A percentile compares a stretch with the other conserved stretches of the same genome.
These are phyloP conservation scores for Apocynum venetum DNA, from an alignment of 257 asterid species.

Conservation along the genomic window DNA sequence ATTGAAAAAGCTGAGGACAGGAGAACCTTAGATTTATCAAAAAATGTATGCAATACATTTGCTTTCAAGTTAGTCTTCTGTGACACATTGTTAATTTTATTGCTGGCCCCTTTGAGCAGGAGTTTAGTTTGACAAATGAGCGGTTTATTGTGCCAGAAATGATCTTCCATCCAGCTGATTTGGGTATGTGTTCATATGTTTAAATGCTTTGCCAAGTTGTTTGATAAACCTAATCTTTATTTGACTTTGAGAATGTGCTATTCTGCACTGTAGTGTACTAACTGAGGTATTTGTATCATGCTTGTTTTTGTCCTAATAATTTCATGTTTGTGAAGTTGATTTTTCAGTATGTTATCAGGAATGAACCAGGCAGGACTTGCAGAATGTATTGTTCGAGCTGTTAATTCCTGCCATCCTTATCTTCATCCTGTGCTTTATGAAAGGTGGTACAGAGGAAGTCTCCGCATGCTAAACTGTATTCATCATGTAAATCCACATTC, in stretches of 20 bases:
- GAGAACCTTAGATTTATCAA: slow-evolving; percentile 53
- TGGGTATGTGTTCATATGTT: slow-evolving; percentile 48
- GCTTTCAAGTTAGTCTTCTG: slow-evolving; percentile 6
- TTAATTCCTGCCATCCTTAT: slow-evolving; percentile 80
- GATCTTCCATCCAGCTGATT: slow-evolving; percentile 93
- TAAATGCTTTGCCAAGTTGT: neutral
- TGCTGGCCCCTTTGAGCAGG: slow-evolving; percentile 42
- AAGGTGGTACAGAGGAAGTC: slow-evolving; percentile 43
- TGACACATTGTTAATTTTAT: slow-evolving; percentile 11
- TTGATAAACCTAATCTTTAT: neutral
- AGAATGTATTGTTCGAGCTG: slow-evolving; percentile 85
- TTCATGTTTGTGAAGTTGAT: neutral
- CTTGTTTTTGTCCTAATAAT: neutral
- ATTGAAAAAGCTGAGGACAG: slow-evolving; percentile 35
- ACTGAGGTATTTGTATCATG: neutral
- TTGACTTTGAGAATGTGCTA: neutral
- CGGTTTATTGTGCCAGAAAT: slow-evolving; percentile 95
- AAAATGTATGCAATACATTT: slow-evolving; percentile 45
- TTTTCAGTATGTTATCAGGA: slow-evolving; percentile 43
- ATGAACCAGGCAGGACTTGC: slow-evolving; percentile 97
- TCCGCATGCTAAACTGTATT: neutral
- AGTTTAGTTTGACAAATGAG: slow-evolving; percentile 86
- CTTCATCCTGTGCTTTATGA: slow-evolving; percentile 93
- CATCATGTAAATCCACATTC: neutral
- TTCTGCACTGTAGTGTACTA: neutral